A percentile compares a stretch with the other conserved stretches of the same genome.
Evolutionary conservation across 116 monocot species (phyloP).

Genomic region (Iris pallida): DNA sequence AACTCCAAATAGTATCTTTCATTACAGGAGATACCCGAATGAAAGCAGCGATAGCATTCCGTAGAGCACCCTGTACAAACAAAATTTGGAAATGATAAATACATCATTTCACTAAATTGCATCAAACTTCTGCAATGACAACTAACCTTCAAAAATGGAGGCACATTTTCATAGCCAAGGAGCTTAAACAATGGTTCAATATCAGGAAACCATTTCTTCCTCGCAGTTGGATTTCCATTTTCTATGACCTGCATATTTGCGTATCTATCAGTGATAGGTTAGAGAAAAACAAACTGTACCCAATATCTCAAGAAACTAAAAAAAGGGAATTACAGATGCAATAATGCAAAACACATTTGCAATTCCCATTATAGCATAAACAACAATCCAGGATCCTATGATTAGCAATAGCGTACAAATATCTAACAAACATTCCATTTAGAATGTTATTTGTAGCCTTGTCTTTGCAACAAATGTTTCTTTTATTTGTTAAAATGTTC

Average conservation of each 20-base stretch:
- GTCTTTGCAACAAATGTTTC: no score
- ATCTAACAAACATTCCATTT: no score
- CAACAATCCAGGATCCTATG: no score
- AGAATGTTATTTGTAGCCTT: neutral
- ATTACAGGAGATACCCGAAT: slow-evolving; percentile 62
- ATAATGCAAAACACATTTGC: neutral
- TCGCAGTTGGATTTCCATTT: slow-evolving; percentile 87
- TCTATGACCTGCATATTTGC: slow-evolving; percentile 62
- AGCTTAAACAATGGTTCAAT: slow-evolving; percentile 97
- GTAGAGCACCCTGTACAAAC: slow-evolving; percentile 70
- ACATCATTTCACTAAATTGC: neutral
- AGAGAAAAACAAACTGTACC: neutral
- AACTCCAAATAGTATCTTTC: slow-evolving; percentile 88
- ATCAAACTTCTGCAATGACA: neutral
- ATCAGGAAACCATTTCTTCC: slow-evolving; percentile 94
- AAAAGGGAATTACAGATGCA: neutral
- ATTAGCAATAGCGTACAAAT: no score
- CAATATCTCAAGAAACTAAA: neutral
- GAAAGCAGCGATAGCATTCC: slow-evolving; percentile 77
- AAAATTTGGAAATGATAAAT: neutral
- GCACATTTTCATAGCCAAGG: slow-evolving; percentile 94
- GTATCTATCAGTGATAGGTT: neutral
- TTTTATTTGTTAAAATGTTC: no score
- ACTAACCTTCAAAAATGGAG: slow-evolving; percentile 88
- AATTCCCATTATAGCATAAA: neutral